These are phyloP conservation scores for Pseudogymnoascus sp. DNA, from an alignment of 2,329 filamentous ascomycete species.

Conservation along the genomic window DNA sequence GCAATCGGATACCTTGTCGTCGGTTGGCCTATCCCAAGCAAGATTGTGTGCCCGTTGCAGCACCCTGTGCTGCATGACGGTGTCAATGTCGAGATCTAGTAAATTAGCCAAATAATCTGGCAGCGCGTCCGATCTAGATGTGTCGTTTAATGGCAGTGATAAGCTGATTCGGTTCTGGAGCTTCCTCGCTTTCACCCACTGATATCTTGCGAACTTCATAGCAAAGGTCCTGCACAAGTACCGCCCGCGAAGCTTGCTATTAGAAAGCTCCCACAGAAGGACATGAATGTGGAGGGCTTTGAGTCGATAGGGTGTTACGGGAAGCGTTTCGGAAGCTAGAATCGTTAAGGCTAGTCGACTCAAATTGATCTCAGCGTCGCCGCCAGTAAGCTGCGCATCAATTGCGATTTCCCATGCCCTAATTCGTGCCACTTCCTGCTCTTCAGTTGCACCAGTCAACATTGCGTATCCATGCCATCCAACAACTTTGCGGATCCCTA, in stretches of 20 bases:
- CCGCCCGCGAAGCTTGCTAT: constrained; percentile 40
- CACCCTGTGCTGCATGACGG: constrained; percentile 71
- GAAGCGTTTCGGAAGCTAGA: constrained; percentile 80
- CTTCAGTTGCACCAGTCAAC: constrained; percentile 72
- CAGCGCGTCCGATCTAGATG: constrained; percentile 50
- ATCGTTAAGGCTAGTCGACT: constrained; percentile 80
- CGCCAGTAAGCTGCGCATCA: constrained; percentile 86
- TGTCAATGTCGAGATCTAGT: constrained; percentile 72
- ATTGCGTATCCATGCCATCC: constrained; percentile 71
- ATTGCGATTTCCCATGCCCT: constrained; percentile 92
- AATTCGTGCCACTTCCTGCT: constrained; percentile 78
- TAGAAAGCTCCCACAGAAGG: constrained; percentile 52
- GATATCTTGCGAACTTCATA: constrained; percentile 64
- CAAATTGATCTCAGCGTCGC: constrained; percentile 83
- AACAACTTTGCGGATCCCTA: constrained; percentile 71
- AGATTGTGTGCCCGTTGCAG: constrained; percentile 84
- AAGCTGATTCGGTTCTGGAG: constrained; percentile 45
- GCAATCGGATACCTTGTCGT: constrained; percentile 59
- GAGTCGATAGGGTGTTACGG: constrained; percentile 71
- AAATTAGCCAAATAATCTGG: constrained; percentile 71
- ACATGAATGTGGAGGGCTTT: constrained; percentile 90
- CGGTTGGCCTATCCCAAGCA: constrained; percentile 63
- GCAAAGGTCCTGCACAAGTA: constrained; percentile 64
- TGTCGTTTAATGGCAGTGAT: constrained; percentile 31
- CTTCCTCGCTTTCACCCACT: constrained; percentile 76